These are phyloP conservation scores for Betula pendula DNA, from an alignment of 306 rosid species.

Conservation along the genomic window DNA sequence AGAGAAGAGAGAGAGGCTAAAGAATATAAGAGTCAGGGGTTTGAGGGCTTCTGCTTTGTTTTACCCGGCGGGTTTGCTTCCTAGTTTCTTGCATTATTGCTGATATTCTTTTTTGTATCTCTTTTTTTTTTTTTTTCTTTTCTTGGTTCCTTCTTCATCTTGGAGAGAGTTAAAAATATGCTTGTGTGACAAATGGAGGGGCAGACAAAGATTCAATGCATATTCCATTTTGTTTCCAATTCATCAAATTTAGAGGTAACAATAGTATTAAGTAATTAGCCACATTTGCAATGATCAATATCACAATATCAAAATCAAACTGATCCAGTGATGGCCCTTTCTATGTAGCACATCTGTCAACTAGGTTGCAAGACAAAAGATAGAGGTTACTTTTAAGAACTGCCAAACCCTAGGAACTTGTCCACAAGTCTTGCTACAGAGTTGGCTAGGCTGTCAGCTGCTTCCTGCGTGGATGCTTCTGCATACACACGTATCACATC, in stretches of 20 bases:
- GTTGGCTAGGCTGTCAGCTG: conserved; percentile 69
- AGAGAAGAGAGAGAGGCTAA: too few species aligned
- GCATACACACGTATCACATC: conserved; percentile 88
- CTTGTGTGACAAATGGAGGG: too few species aligned
- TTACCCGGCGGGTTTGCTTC: accelerated
- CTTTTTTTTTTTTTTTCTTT: too few species aligned
- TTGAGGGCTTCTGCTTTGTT: too few species aligned
- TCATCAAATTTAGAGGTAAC: too few species aligned
- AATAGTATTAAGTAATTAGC: neutral
- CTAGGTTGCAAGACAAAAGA: neutral
- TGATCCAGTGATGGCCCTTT: neutral
- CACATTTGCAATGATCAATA: neutral
- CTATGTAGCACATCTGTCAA: neutral
- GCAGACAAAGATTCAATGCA: too few species aligned
- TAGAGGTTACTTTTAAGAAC: conserved; percentile 10
- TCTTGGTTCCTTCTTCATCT: too few species aligned
- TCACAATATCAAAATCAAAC: neutral
- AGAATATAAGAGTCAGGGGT: too few species aligned
- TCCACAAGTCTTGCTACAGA: conserved; percentile 62
- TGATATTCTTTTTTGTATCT: too few species aligned
- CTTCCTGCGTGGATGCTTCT: conserved; percentile 76
- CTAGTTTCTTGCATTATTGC: too few species aligned
- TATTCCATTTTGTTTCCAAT: too few species aligned
- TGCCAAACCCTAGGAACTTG: conserved; percentile 50
- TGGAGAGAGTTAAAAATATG: too few species aligned